phyloP scores from a whole-genome alignment of 2,329 filamentous ascomycete genomes.

The Botryosphaeria dothidea region DNA sequence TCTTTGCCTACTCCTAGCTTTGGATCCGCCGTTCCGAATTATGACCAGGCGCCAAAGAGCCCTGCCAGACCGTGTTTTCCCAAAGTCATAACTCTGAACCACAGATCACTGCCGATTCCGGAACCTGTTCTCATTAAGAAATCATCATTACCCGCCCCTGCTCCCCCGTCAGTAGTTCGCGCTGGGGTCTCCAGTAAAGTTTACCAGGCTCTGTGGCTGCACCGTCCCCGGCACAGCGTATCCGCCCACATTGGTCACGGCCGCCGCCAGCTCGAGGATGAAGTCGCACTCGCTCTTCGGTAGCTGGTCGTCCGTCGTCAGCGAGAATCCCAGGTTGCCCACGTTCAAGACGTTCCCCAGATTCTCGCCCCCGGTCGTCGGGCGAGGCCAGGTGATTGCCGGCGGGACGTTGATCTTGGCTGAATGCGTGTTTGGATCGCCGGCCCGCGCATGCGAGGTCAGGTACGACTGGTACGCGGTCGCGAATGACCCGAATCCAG shows the following conservation, averaged over 20 bases:
- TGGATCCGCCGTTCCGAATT: background rate
- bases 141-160: background rate
- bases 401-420: background rate
- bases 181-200: constrained; percentile 8
- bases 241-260: constrained; percentile 16
- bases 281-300: constrained; percentile 18
- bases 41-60: too few relatives aligned
- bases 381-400: constrained; percentile 11
- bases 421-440: constrained; percentile 12
- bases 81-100: too few relatives aligned
- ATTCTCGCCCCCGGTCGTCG: background rate
- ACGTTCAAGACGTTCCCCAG: constrained; percentile 5
- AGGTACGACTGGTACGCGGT: constrained; percentile 13
- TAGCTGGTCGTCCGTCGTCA: constrained; percentile 3
- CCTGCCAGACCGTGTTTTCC: too few relatives aligned
- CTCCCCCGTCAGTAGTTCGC: constrained; percentile 1
- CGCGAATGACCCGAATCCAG: constrained; percentile 1
- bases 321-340: constrained; percentile 7
- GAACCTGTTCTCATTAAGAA: too few relatives aligned
- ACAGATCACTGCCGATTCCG: too few relatives aligned
- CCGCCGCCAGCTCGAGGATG: constrained; percentile 9
- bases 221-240: constrained; percentile 13
- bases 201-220: constrained; percentile 13
- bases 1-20: background rate
- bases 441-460: constrained; percentile 15